Evolutionary conservation across 305 asterid genomes (phyloP), one percentile per base, ranked within the genome.

Genomic region (Stenogyne calaminthoides): DNA sequence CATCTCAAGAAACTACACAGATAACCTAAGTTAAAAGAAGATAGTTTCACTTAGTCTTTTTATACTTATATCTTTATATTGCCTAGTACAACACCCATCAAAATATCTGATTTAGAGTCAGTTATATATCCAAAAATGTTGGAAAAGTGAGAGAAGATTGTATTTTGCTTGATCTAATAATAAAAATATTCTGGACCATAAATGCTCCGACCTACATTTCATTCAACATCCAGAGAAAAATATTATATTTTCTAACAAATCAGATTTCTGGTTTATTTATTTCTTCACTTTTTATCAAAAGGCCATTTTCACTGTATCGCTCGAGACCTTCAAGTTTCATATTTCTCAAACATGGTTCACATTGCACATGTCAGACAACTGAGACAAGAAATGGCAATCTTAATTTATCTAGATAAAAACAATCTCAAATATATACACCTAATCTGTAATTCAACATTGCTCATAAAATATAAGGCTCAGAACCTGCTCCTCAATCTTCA

Each of bases 401-500:
- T 20, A 67, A 39, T 10, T 71, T 59, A 18, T 54, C 19, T 8
- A 42, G 5, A 67, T 36, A 68, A 64, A 72, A 64, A 60, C 19
- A 22, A 40, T 40, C 34, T 39, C 55, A 60, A 52, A 57, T 9
- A 44, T 51, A 44, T 59, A 64, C 22, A 52, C 76, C 46, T 56
- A 46, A 36, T 16, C 36, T 55, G 57, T 32, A 74, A 46, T 49
- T 60, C 75, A 59, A 70, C 54, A 74, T 60, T 58, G 71, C 75
- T 42, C 22, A 46, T 65, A 40, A 14, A 4, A 10, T 15, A 58
- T 15, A 69, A 62, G 60, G 58, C 51, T 34, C 65, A 34, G 59
- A 73, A 94, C 99, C 97, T 94, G 98, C 85, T 93, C 98, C 74
- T 88, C 96, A 79, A 93, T 69, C 89, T 93, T 93, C 92, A 93